Percentiles rank a stretch among this genome's conserved stretches.
phyloP scores from a whole-genome alignment of 495 filamentous ascomycete genomes.

The Neurospora hispaniola region DNA sequence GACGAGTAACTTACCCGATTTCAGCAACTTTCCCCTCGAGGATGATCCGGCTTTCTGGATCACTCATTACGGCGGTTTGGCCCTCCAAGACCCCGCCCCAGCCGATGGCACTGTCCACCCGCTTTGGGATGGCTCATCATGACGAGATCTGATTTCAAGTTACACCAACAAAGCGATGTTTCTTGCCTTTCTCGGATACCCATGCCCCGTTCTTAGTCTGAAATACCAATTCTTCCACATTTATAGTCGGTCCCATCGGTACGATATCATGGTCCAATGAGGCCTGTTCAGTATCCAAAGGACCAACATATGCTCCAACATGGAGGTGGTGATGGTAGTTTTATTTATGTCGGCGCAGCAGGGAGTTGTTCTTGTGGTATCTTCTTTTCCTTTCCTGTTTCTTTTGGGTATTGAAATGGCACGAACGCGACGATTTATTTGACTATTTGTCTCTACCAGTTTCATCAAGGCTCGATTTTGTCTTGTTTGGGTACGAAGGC shows the following conservation, averaged over 20 bases:
- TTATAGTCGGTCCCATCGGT: neutral
- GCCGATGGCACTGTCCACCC: constrained; percentile 16
- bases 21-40: constrained; percentile 18
- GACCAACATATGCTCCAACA: neutral
- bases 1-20: constrained; percentile 7
- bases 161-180: constrained; percentile 13
- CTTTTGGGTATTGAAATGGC: neutral
- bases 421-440: neutral
- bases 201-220: neutral
- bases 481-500: neutral
- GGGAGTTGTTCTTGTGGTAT: neutral
- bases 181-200: constrained; percentile 13
- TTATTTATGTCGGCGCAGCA: neutral
- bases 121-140: constrained; percentile 25
- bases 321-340: neutral
- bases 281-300: neutral
- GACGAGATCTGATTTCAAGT: constrained; percentile 2
- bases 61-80: constrained; percentile 15
- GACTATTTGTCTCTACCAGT: neutral
- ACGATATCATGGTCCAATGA: neutral
- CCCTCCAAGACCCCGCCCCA: constrained; percentile 20
- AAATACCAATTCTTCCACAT: neutral
- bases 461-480: neutral
- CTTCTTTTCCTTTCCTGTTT: neutral
- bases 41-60: constrained; percentile 26